Base-by-base conservation (phyloP, 2,329 filamentous ascomycete genomes). In the Lecanoromycetidae sp. region DNA sequence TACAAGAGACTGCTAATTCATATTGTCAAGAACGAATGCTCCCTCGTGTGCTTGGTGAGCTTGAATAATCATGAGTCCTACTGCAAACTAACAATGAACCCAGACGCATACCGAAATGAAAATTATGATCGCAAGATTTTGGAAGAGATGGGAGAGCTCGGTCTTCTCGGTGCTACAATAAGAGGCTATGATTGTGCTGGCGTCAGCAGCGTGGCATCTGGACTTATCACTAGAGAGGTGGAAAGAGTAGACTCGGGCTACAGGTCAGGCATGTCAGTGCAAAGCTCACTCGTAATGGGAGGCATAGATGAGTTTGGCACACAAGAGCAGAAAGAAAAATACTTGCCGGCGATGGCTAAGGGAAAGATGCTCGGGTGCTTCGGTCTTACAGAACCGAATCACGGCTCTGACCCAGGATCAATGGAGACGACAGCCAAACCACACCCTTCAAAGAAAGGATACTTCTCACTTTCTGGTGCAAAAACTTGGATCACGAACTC, bases 401-500 rank as follows among this genome's bases (percentile, higher is more conserved):
- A 94, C 63, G 87, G 87, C 50, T 91, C 84, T 48, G 88, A 94
- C 61, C 87, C 87, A 4, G 87, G 87, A 12, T 85, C 82, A 29
- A 90, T 94, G 86, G 87, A 94, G 71, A 87, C 82, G 5, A 74
- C 76, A 8, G 88, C 87, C n/a, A 86, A 80, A 61, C 80, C 81
- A 40, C 87, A 94, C 61, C 84, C 87, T 5, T 80, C 77, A 6
- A 88, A 88, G 70, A 82, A 84, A 59, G 87, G 87, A 1, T 86
- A 87, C 63, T 84, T 82, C 57, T 76, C 80, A 35, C 67, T 94
- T 29, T 86, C 80, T 37, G 87, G 87, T 1, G 70, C 84, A 41
- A 94, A 94, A 72, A 94, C 88, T 0, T 94, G 87, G 87, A 94
- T 94, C 62, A 94, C 87, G 12, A 94, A 94, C 66, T 90, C 84